Conservation (phyloP, 257 asterid genomes). For the Ilex aquifolium region DNA sequence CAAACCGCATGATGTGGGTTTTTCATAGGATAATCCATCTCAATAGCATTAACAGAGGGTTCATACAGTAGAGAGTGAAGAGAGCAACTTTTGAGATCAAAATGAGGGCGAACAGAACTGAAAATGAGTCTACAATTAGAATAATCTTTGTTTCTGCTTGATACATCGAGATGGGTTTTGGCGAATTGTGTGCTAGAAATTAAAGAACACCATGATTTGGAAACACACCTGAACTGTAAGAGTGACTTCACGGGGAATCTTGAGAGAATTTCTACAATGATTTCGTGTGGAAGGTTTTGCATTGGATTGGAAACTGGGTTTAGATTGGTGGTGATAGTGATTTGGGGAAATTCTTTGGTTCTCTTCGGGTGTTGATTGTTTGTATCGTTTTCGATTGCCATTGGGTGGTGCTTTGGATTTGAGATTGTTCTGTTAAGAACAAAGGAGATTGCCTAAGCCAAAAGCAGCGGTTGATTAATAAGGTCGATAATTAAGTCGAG, state of each 20-base stretch:
- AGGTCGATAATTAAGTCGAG: no score
- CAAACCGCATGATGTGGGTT: not conserved
- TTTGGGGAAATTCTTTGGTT: no score
- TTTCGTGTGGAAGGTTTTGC: slow-evolving; percentile 41
- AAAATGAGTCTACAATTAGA: slow-evolving; percentile 6
- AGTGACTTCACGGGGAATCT: slow-evolving; percentile 47
- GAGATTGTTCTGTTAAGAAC: no score
- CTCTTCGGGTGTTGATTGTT: no score
- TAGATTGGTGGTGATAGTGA: no score
- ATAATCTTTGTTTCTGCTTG: slow-evolving; percentile 1
- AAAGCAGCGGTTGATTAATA: no score
- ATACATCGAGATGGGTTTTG: slow-evolving; percentile 24
- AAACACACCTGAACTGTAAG: slow-evolving; percentile 40
- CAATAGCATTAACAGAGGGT: slow-evolving; percentile 13
- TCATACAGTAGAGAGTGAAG: slow-evolving; percentile 28
- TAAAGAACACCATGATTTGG: slow-evolving; percentile 42
- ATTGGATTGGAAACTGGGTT: not conserved
- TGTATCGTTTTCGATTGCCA: no score
- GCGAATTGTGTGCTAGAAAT: slow-evolving; percentile 34
- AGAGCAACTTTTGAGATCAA: slow-evolving; percentile 18
- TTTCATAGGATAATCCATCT: slow-evolving; percentile 11
- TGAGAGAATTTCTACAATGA: slow-evolving; percentile 39
- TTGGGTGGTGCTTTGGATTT: no score
- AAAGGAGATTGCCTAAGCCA: no score
- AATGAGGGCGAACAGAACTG: not conserved